Evolutionary conservation across 2,329 filamentous ascomycete genomes (phyloP).

Genomic region (Claviceps sp.): DNA sequence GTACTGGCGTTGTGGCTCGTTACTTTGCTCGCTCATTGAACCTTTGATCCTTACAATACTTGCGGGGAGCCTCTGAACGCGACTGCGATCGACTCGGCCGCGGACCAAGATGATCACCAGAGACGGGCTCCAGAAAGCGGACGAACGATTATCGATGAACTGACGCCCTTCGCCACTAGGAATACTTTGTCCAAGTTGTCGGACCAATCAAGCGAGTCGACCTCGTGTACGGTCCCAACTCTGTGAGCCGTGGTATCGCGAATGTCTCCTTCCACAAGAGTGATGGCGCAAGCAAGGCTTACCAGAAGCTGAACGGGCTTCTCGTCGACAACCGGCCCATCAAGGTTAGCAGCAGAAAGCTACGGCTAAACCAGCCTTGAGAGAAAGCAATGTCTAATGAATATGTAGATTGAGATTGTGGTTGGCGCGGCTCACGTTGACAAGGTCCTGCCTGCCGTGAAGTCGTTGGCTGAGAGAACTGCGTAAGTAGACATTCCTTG

Average conservation of each 20-base stretch:
- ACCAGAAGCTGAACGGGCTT: slow-evolving; percentile 72
- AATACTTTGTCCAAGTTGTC: slow-evolving; percentile 84
- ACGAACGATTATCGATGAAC: slow-evolving; percentile 32
- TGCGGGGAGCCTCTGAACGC: neutral
- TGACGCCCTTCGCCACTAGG: slow-evolving; percentile 65
- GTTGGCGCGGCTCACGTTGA: slow-evolving; percentile 63
- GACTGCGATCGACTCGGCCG: neutral
- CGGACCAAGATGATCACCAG: slow-evolving; percentile 18
- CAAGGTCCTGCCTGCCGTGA: slow-evolving; percentile 48
- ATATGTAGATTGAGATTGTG: slow-evolving; percentile 69
- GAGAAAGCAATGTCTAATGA: slow-evolving; percentile 11
- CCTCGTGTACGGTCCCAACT: slow-evolving; percentile 84
- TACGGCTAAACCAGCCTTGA: neutral
- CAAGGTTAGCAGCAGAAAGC: slow-evolving; percentile 45
- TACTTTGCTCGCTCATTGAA: slow-evolving; percentile 7
- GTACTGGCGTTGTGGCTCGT: slow-evolving; percentile 4
- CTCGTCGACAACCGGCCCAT: slow-evolving; percentile 83
- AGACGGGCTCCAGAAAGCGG: slow-evolving; percentile 12
- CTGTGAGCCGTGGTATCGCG: slow-evolving; percentile 81
- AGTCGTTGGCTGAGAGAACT: slow-evolving; percentile 73
- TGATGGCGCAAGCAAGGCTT: slow-evolving; percentile 74
- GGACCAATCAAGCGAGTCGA: slow-evolving; percentile 85
- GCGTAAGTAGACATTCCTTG: slow-evolving; percentile 30
- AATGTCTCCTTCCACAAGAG: slow-evolving; percentile 75
- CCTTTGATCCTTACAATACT: neutral